Base-by-base conservation (phyloP, 805 yeast species). In the Saturnispora kantuleensis region DNA sequence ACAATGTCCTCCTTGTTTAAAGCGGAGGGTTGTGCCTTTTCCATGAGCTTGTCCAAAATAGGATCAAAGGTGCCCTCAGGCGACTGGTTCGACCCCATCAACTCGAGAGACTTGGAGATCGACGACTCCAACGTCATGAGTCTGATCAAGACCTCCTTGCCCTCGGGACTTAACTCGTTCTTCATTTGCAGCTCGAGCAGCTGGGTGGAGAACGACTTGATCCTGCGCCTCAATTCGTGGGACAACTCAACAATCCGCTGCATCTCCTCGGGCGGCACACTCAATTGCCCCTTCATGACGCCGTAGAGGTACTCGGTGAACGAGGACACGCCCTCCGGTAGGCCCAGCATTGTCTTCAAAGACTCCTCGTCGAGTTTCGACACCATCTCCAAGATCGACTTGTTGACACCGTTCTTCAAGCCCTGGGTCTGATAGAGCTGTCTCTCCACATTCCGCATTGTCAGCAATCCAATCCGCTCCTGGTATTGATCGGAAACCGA, bases 371-470 rank as follows among this genome's bases (percentile, higher is more conserved):
- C 46, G n/a, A 42, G 30, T 21, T 63, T 52, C 36, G 51, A 41
- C 16, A 49, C 32, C 5, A 49, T 31, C 11, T 44, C 45, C 32
- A 36, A 15, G 21, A 52, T 38, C n/a, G 43, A 35, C 28, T 35
- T 49, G n/a, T 44, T 31, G 4, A 39, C 35, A 26, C 39, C 45
- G 10, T 42, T 30, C 26, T 38, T 18, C 17, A 41, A 39, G 28
- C 45, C 44, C 31, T 35, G 37, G 12, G 33, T 40, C 16, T 38
- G 45, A 42, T 49, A 48, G 44, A 81, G 63, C 42, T 72, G 68
- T 17, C 65, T 59, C 53, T 82, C 87, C 81, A 88, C 81, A 60
- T 89, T 89, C 54, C 82, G 74, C 81, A 89, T 80, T 39, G 93
- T 75, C 53, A 83, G 79, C 37, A 84, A 70, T 1, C 94, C 93